These are phyloP conservation scores for Talaromyces verruculosus DNA, from an alignment of 2,329 filamentous ascomycete species.

Conservation along the genomic window DNA sequence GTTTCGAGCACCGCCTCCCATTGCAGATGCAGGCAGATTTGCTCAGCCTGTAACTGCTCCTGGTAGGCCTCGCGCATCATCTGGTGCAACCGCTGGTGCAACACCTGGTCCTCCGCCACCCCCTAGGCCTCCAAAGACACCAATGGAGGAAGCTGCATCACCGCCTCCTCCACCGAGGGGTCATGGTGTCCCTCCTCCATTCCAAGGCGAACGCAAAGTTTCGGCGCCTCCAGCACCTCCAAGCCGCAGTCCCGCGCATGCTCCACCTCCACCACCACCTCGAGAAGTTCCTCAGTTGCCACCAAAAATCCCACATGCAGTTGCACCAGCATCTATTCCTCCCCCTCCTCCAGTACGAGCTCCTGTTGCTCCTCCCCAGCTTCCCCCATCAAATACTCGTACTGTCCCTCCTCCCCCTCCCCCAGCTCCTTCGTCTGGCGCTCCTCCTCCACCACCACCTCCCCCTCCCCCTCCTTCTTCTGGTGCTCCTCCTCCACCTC, in stretches of 20 bases:
- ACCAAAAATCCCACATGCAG: conserved; percentile 43
- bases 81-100: conserved; percentile 51
- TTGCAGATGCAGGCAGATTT: conserved; percentile 87
- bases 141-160: conserved; percentile 61
- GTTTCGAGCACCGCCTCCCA: conserved; percentile 82
- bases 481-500: conserved; percentile 37
- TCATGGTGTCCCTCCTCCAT: conserved; percentile 61
- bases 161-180: conserved; percentile 68
- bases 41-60: conserved; percentile 58
- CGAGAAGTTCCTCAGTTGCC: conserved; percentile 47
- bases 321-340: conserved; percentile 39
- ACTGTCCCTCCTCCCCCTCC: conserved; percentile 33
- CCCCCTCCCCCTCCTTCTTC: conserved; percentile 46
- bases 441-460: conserved; percentile 44
- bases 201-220: conserved; percentile 63
- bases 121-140: conserved; percentile 67
- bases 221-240: conserved; percentile 71
- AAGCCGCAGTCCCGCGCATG: conserved; percentile 59
- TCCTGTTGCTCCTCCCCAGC: conserved; percentile 43
- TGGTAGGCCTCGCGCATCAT: conserved; percentile 52
- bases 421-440: conserved; percentile 31
- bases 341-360: conserved; percentile 52
- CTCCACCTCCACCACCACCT: conserved; percentile 68
- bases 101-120: conserved; percentile 65
- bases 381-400: conserved; percentile 35